Percentiles rank a stretch among this genome's conserved stretches.
These are phyloP conservation scores for Carex pumila DNA, from an alignment of 176 grass and related monocot species.

Conservation along the genomic window DNA sequence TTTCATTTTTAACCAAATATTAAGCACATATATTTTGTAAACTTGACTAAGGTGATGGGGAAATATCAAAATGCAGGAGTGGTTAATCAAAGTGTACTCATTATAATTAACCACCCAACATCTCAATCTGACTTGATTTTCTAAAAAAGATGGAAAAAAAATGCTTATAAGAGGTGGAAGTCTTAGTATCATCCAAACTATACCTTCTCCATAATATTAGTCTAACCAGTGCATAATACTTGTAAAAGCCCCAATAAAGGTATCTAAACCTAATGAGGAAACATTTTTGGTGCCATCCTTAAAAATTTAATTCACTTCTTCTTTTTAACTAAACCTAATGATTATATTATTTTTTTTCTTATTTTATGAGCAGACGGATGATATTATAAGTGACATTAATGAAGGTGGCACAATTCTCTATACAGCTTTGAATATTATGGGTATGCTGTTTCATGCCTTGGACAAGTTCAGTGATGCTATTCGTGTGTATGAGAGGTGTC, in stretches of 20 bases:
- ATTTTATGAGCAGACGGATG: conserved; percentile 23
- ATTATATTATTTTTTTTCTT: neutral
- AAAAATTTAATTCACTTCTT: neutral
- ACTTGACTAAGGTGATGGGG: neutral
- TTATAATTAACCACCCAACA: neutral
- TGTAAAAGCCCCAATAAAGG: neutral
- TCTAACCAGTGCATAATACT: neutral
- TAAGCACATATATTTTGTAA: neutral
- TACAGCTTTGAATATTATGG: conserved; percentile 36
- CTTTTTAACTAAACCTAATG: neutral
- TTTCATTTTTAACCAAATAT: neutral
- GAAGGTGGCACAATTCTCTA: conserved; percentile 18
- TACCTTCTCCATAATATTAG: neutral
- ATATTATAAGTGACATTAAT: conserved; percentile 17
- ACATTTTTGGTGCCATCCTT: neutral
- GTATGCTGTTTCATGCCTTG: conserved; percentile 26
- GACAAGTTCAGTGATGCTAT: conserved; percentile 33
- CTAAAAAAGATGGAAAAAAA: neutral
- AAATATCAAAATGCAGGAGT: neutral
- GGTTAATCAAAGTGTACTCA: neutral
- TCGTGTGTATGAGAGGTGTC: conserved; percentile 25
- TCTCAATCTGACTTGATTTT: neutral
- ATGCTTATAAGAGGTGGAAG: neutral
- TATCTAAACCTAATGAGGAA: neutral
- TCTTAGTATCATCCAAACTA: neutral